Base-by-base conservation (phyloP, 108 stramenopile genomes). In the Pelagomonas calceolata region DNA sequence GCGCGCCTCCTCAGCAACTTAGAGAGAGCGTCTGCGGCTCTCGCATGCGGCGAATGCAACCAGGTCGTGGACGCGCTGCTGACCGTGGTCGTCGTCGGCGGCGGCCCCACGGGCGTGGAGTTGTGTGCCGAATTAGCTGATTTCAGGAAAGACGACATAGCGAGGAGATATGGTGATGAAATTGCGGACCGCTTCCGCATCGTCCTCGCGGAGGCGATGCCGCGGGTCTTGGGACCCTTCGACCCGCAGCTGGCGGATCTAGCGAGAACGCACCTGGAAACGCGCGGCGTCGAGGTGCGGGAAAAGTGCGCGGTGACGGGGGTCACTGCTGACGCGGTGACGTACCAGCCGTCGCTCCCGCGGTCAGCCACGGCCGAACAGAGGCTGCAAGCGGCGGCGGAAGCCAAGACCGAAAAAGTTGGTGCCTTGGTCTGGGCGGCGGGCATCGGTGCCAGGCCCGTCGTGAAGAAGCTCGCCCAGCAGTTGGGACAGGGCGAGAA, bases 81-180 rank as follows among this genome's bases (percentile, higher is more conserved):
- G 32, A 74, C 78, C 30, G 86, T 89, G 34, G 85, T 91, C 32
- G 85, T 91, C 14, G 86, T 88, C 10, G 90, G 85, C 26, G 88
- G 90, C 12, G 90, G 90, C 30, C 90, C 90, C 18, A 91, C 88
- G 14, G 82, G 83, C 33, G 84, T 89, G 32, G 88, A 89, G 76
- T 77, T 89, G 32, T 75, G 83, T 34, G 69, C 85, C 43, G 90
- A 91, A 79, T 79, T 91, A 45, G 82, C 85, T 64, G 90, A 91
- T 71, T 88, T 91, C 70, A 37, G 86, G 30, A 65, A 45, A 68
- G 65, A 73, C 10, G 90, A 91, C 60, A 85, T 87, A n/a, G 75
- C 72, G 37, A 79, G 66, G 63, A 81, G 83, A 77, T 89, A 89
- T 67, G 87, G 87, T 0, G 84, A 81, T 31, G 26, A 80, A 29